phyloP scores from a whole-genome alignment of 1,139 yeast species.

The Lodderomyces theae region DNA sequence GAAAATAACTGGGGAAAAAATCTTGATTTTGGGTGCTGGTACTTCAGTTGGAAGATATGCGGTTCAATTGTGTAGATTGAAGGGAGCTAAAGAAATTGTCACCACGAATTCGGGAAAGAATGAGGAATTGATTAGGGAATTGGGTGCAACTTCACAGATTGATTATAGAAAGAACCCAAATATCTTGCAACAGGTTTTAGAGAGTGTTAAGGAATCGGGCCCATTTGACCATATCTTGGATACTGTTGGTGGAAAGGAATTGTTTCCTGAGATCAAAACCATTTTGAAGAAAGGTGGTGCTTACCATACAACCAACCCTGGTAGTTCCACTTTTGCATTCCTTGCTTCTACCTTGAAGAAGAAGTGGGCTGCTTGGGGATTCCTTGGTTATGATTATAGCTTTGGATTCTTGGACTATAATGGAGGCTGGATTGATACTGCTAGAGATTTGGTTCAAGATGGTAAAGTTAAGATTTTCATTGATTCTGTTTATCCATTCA shows the following conservation, averaged over 20 bases:
- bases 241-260: slow-evolving; percentile 26
- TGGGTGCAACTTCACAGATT: slow-evolving; percentile 53
- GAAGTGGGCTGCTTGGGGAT: slow-evolving; percentile 13
- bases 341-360: slow-evolving; percentile 1
- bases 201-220: slow-evolving; percentile 20
- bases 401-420: slow-evolving; percentile 6
- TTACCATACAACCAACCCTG: slow-evolving; percentile 46
- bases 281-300: slow-evolving; percentile 39
- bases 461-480: slow-evolving; percentile 44
- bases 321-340: slow-evolving; percentile 19
- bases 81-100: slow-evolving; percentile 45
- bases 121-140: slow-evolving; percentile 34
- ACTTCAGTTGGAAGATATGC: slow-evolving; percentile 65
- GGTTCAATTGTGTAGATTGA: slow-evolving; percentile 54
- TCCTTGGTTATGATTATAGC: slow-evolving; percentile 14
- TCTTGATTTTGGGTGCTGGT: slow-evolving; percentile 72
- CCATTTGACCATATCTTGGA: slow-evolving; percentile 32
- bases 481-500: slow-evolving; percentile 53
- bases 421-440: slow-evolving; percentile 8
- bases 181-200: slow-evolving; percentile 23
- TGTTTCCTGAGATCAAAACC: slow-evolving; percentile 20
- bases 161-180: slow-evolving; percentile 43
- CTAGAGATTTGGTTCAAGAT: slow-evolving; percentile 31
- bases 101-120: slow-evolving; percentile 36
- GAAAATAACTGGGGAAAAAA: slow-evolving; percentile 19